phyloP scores from a whole-genome alignment of 169 alveolate genomes.

The Babesia ovata region DNA sequence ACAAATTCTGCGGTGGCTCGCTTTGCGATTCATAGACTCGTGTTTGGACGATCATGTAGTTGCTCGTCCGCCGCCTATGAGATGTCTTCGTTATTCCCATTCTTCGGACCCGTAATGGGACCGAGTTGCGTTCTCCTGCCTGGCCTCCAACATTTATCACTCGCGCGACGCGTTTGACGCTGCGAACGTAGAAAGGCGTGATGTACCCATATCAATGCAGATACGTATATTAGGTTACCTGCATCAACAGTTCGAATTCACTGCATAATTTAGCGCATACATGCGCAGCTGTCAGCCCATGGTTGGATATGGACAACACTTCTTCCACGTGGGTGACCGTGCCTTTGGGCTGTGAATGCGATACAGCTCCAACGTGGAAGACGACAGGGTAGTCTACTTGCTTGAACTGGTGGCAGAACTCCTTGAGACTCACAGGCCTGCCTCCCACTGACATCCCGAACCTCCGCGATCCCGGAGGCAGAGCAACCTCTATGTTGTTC shows the following conservation, averaged over 20 bases:
- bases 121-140: too few relatives aligned
- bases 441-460: slow-evolving; percentile 84
- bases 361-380: slow-evolving; percentile 86
- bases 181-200: too few relatives aligned
- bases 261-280: slow-evolving; percentile 82
- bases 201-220: neutral
- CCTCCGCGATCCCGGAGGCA: slow-evolving; percentile 82
- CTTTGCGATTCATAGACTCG: neutral
- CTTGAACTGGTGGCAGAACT: slow-evolving; percentile 69
- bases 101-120: too few relatives aligned
- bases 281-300: slow-evolving; percentile 87
- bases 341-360: slow-evolving; percentile 82
- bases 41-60: too few relatives aligned
- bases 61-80: too few relatives aligned
- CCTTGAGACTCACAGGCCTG: slow-evolving; percentile 69
- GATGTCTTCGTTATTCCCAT: too few relatives aligned
- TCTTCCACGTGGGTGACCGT: slow-evolving; percentile 77
- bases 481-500: slow-evolving; percentile 76
- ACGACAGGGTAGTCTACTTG: slow-evolving; percentile 71
- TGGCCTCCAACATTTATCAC: too few relatives aligned
- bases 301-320: slow-evolving; percentile 80
- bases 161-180: too few relatives aligned
- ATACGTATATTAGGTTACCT: slow-evolving; percentile 17
- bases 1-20: neutral
- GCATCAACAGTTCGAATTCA: slow-evolving; percentile 80